These are phyloP conservation scores for Colletotrichum viniferum DNA, from an alignment of 2,329 filamentous ascomycete genomes.

Conservation along the genomic window DNA sequence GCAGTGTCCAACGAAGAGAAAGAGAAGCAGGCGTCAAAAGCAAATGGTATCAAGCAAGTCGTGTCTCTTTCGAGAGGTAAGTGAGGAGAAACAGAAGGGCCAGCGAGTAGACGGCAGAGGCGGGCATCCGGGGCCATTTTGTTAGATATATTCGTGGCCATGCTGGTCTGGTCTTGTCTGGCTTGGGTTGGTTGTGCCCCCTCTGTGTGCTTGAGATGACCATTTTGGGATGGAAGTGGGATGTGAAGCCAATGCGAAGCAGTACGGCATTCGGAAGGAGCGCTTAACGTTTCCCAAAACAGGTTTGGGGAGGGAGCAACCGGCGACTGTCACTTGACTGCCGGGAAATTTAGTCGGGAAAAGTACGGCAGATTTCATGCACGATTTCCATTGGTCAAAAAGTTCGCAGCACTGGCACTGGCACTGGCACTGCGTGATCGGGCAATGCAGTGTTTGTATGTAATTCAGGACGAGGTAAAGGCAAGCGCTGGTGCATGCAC, in stretches of 20 bases:
- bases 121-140: not conserved
- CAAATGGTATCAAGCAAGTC: not conserved
- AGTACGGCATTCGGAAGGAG: conserved; percentile 10
- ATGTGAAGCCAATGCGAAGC: conserved; percentile 4
- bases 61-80: not conserved
- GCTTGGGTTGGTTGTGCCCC: not conserved
- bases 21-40: not conserved
- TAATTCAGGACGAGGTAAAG: not conserved
- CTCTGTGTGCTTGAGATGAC: conserved; percentile 10
- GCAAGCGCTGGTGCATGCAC: not conserved
- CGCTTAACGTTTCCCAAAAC: conserved; percentile 11
- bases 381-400: not conserved
- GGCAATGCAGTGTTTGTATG: not conserved
- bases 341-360: not conserved
- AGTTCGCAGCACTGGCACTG: not conserved
- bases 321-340: conserved; percentile 20
- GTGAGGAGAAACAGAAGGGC: not conserved
- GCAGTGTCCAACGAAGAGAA: not conserved
- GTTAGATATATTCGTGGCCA: conserved; percentile 8
- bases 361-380: not conserved
- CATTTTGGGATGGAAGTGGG: conserved; percentile 4
- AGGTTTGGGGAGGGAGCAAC: not conserved
- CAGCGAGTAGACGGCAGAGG: not conserved
- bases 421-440: not conserved
- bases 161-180: not conserved